A percentile compares a stretch with the other conserved stretches of the same genome.
These are phyloP conservation scores for Fusarium agapanthi DNA, from an alignment of 2,329 filamentous ascomycete species.

Conservation along the genomic window DNA sequence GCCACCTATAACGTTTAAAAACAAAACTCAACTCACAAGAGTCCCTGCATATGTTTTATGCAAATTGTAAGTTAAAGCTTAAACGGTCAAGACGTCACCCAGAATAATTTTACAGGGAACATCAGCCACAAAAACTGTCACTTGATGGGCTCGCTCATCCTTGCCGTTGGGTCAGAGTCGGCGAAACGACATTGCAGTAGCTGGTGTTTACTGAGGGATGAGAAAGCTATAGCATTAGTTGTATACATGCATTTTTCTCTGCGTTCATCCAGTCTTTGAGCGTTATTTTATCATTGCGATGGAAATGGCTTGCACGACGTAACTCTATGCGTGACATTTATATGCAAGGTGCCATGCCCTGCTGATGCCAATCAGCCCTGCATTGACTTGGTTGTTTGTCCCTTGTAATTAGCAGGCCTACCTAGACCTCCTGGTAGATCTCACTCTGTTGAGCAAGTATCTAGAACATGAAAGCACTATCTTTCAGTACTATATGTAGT, in stretches of 20 bases:
- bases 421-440: neutral
- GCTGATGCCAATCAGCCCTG: neutral
- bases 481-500: too few species aligned
- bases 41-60: constrained; percentile 14
- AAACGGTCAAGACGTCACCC: constrained; percentile 15
- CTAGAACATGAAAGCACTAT: neutral
- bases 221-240: neutral
- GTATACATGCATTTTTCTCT: neutral
- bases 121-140: constrained; percentile 24
- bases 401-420: neutral
- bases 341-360: neutral
- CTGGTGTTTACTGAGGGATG: neutral
- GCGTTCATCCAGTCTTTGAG: neutral
- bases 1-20: neutral
- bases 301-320: neutral
- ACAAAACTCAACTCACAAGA: constrained; percentile 4
- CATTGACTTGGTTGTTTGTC: neutral
- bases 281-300: neutral
- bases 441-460: neutral
- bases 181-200: neutral
- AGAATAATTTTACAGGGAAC: constrained; percentile 6
- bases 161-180: neutral
- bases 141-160: constrained; percentile 16
- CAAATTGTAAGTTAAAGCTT: constrained; percentile 26
- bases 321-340: neutral